Conservation (phyloP, 2,329 filamentous ascomycete genomes). For the Aureobasidium zeae region DNA sequence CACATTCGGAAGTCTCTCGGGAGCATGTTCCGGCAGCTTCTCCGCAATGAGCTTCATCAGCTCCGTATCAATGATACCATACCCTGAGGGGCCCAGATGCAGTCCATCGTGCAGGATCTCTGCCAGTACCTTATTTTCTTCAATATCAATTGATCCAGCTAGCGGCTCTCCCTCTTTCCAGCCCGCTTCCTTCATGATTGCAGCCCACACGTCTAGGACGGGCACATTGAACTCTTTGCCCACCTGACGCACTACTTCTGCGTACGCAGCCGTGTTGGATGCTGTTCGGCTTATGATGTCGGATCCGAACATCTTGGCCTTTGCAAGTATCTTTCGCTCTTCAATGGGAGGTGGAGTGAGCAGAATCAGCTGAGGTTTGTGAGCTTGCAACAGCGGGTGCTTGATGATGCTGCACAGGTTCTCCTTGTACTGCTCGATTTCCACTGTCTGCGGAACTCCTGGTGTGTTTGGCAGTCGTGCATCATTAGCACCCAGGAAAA, state of each 20-base stretch:
- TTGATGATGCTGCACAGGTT: constrained; percentile 65
- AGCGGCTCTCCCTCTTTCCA: constrained; percentile 44
- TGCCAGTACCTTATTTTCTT: constrained; percentile 47
- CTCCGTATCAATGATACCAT: constrained; percentile 46
- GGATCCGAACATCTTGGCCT: constrained; percentile 33
- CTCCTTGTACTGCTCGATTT: constrained; percentile 62
- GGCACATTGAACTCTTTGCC: constrained; percentile 48
- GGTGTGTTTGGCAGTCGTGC: constrained; percentile 56
- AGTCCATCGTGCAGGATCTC: constrained; percentile 50
- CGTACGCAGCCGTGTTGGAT: constrained; percentile 53
- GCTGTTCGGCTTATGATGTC: constrained; percentile 43
- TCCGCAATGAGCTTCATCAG: constrained; percentile 43
- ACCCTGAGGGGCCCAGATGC: constrained; percentile 49
- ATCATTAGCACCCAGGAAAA: constrained; percentile 89
- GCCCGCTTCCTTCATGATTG: constrained; percentile 58
- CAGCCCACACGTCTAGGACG: constrained; percentile 70
- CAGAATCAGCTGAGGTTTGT: constrained; percentile 61
- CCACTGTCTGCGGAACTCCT: constrained; percentile 61
- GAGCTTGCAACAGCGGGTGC: constrained; percentile 59
- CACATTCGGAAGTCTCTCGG: constrained; percentile 43
- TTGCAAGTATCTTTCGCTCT: constrained; percentile 54
- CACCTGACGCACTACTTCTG: constrained; percentile 55
- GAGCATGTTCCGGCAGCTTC: constrained; percentile 47
- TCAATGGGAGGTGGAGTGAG: constrained; percentile 77
- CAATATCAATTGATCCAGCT: constrained; percentile 48